Evolutionary conservation across 2,329 filamentous ascomycete species (phyloP), one percentile per base, ranked within the genome.

Genomic region (Penicillium concentricum): DNA sequence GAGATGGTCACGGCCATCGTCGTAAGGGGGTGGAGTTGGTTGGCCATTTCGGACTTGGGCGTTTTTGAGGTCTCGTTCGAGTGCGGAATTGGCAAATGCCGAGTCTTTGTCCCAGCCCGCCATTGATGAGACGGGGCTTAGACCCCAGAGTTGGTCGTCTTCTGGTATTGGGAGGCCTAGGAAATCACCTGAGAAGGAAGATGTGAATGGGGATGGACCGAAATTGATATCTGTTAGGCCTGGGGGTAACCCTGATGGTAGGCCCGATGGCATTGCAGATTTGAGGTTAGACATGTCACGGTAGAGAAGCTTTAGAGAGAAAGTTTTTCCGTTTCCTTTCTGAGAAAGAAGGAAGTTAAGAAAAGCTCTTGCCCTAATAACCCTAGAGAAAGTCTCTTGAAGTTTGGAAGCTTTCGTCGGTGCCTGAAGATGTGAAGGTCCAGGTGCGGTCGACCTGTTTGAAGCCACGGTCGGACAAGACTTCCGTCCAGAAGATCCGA

Each of bases 21-120:
- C 67, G 24, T 67, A 71, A 6, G 69, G 70, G 0, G 73, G 73
- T 4, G 73, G 73, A 2, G 73, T 75, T 9, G 72, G 71, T 34
- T 74, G 73, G 18, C 73, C 73, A 51, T 75, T 73, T 39, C 70
- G 68, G n/a, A 74, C 69, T n/a, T 69, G 72, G 24, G 70, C 58
- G 51, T 71, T 69, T 49, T 70, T 73, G 15, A 72, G 60, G 43
- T 71, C 69, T 39, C 67, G 67, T 41, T 71, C 69, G 20, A 73
- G 50, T 5, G 60, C 59, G 13, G 69, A 61, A 45, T 59, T 62
- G n/a, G 64, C 52, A 46, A 71, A 70, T 15, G 59, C 49, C n/a
- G 61, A 59, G 7, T 72, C 70, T 48, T 67, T 68, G 26, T 71
- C 65, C 69, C 69, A 72, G 20, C 39, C 37, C 3, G 51, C 54